These are phyloP conservation scores for Cercospora canescens DNA, from an alignment of 2,329 filamentous ascomycete species.

Conservation along the genomic window DNA sequence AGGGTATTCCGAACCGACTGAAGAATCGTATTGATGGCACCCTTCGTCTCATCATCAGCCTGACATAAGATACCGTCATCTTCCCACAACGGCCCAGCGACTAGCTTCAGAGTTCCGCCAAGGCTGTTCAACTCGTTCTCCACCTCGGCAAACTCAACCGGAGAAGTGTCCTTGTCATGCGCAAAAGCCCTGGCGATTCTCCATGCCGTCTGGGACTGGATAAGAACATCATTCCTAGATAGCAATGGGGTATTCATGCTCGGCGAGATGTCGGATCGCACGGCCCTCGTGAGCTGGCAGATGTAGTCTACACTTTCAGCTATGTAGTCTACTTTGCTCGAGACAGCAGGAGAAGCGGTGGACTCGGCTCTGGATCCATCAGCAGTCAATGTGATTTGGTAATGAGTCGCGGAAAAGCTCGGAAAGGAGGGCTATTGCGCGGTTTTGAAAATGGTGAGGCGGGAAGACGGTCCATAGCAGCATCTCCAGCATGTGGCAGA, in stretches of 20 bases:
- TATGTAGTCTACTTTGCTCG: neutral
- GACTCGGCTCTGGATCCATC: neutral
- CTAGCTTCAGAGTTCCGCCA: conserved; percentile 44
- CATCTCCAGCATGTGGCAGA: neutral
- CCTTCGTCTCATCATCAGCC: conserved; percentile 38
- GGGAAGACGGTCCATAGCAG: neutral
- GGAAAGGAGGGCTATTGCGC: neutral
- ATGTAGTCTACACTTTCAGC: neutral
- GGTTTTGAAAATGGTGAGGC: neutral
- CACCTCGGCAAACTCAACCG: conserved; percentile 44
- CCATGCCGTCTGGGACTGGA: conserved; percentile 50
- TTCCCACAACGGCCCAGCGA: conserved; percentile 47
- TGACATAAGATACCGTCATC: conserved; percentile 38
- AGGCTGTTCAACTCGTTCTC: conserved; percentile 44
- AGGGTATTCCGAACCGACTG: conserved; percentile 42
- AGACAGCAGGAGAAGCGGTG: neutral
- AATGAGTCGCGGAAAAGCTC: neutral
- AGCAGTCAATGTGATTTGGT: neutral
- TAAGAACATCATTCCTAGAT: conserved; percentile 45
- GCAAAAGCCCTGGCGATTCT: conserved; percentile 47
- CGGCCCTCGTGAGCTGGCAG: neutral
- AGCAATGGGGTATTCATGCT: conserved; percentile 29
- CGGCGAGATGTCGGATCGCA: conserved; percentile 1
- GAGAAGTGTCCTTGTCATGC: conserved; percentile 41
- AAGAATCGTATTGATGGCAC: conserved; percentile 43